Evolutionary conservation across 306 rosid genomes (phyloP).

Genomic region (Hippophae rhamnoides): DNA sequence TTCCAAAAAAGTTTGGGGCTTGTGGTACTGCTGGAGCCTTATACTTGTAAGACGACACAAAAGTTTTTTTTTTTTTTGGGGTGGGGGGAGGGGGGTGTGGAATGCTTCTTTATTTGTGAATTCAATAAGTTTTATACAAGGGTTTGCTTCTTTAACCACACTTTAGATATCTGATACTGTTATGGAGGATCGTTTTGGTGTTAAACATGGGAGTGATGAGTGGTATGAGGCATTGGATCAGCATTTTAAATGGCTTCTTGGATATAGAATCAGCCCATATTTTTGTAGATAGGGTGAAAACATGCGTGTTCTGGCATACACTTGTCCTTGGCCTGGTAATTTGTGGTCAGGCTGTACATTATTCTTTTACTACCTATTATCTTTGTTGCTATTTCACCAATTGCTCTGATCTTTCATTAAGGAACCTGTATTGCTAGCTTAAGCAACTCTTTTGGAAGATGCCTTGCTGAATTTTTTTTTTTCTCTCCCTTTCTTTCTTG

Average conservation of each 20-base stretch:
- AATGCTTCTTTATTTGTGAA: too few relatives aligned
- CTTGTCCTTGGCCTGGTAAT: slow-evolving; percentile 98
- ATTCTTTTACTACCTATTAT: neutral
- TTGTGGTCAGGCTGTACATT: neutral
- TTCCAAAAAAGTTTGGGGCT: too few relatives aligned
- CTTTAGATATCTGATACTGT: slow-evolving; percentile 91
- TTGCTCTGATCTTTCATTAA: neutral
- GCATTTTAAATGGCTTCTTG: slow-evolving; percentile 98
- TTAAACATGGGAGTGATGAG: slow-evolving; percentile 72
- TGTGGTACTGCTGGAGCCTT: too few relatives aligned
- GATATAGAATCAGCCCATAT: slow-evolving; percentile 90
- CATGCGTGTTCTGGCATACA: slow-evolving; percentile 92
- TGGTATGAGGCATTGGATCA: slow-evolving; percentile 82
- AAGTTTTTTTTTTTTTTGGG: too few relatives aligned
- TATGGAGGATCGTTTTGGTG: slow-evolving; percentile 88
- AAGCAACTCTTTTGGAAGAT: neutral
- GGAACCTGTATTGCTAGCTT: neutral
- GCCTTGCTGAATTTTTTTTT: slow-evolving; percentile 10
- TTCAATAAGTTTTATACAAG: slow-evolving; percentile 2
- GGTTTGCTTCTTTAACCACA: slow-evolving; percentile 32
- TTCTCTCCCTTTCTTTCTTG: slow-evolving; percentile 12
- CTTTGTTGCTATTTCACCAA: slow-evolving; percentile 5
- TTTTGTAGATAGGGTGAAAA: slow-evolving; percentile 96
- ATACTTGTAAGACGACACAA: too few relatives aligned
- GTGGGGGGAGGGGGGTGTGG: too few relatives aligned